Evolutionary conservation across 2,329 filamentous ascomycete genomes (phyloP).

Genomic region (Exophiala phaeomuriformis): DNA sequence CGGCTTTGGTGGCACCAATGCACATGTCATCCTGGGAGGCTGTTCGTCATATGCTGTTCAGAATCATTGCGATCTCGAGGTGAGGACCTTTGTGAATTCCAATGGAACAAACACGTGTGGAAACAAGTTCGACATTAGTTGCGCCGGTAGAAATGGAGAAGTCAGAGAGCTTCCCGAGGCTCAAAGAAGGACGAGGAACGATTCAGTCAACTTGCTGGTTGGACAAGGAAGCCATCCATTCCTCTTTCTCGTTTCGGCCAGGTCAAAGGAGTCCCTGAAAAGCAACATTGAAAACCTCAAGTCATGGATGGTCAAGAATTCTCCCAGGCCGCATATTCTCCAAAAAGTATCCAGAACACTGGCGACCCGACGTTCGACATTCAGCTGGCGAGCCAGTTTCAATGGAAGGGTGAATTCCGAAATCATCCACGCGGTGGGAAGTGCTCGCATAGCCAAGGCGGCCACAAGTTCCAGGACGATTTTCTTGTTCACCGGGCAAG

Average conservation of each 20-base stretch:
- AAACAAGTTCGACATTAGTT: too few relatives aligned
- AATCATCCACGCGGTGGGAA: neutral
- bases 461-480: slow-evolving; percentile 10
- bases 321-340: neutral
- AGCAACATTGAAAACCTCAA: neutral
- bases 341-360: neutral
- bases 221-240: neutral
- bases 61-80: neutral
- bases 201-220: neutral
- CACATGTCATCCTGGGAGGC: slow-evolving; percentile 31
- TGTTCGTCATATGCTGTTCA: neutral
- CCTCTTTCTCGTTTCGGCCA: neutral
- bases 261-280: neutral
- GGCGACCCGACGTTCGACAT: neutral
- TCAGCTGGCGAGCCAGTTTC: neutral
- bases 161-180: neutral
- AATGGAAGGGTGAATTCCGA: neutral
- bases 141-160: neutral
- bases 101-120: too few relatives aligned
- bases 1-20: slow-evolving; percentile 35
- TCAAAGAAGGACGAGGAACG: neutral
- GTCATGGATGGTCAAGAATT: neutral
- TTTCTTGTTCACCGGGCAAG: slow-evolving; percentile 35
- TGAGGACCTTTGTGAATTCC: too few relatives aligned
- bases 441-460: neutral